Evolutionary conservation across 177 flowering plant species (phyloP).

Genomic region (Vitis hybrid): DNA sequence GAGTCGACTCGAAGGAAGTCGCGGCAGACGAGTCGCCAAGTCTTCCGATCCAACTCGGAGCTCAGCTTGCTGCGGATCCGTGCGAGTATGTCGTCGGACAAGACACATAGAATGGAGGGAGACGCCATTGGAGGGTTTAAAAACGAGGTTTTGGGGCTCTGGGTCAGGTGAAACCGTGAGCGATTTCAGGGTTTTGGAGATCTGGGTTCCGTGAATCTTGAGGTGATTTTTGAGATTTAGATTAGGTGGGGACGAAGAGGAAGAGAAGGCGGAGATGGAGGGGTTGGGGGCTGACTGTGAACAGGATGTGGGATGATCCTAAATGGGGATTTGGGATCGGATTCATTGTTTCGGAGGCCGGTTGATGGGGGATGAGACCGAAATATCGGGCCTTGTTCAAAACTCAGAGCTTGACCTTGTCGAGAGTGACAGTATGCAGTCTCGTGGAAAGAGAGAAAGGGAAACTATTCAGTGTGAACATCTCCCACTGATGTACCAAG

Average conservation of each 20-base stretch:
- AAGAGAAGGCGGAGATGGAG: conserved; percentile 27
- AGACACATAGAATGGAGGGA: conserved; percentile 12
- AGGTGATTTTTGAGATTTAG: neutral
- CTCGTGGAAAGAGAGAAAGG: too few species aligned
- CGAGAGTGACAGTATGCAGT: too few species aligned
- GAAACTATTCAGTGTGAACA: too few species aligned
- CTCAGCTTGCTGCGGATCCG: conserved; percentile 31
- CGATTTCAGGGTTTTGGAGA: neutral
- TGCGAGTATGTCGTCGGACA: conserved; percentile 56
- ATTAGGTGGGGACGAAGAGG: conserved; percentile 29
- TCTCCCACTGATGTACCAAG: too few species aligned
- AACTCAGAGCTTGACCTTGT: too few species aligned
- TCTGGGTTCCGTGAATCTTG: neutral
- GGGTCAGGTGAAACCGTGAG: too few species aligned
- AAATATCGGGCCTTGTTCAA: too few species aligned
- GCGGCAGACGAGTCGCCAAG: conserved; percentile 59
- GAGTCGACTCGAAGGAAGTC: conserved; percentile 57
- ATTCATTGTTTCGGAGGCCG: conserved; percentile 12
- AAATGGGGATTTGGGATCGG: conserved; percentile 1
- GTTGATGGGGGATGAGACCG: neutral
- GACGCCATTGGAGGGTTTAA: neutral
- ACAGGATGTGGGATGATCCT: conserved; percentile 4
- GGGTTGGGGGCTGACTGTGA: conserved; percentile 15
- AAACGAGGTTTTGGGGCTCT: too few species aligned
- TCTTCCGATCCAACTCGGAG: conserved; percentile 35